These are phyloP conservation scores for Psilocybe tampanensis DNA, from an alignment of 768 basidiomycete species.

Conservation along the genomic window DNA sequence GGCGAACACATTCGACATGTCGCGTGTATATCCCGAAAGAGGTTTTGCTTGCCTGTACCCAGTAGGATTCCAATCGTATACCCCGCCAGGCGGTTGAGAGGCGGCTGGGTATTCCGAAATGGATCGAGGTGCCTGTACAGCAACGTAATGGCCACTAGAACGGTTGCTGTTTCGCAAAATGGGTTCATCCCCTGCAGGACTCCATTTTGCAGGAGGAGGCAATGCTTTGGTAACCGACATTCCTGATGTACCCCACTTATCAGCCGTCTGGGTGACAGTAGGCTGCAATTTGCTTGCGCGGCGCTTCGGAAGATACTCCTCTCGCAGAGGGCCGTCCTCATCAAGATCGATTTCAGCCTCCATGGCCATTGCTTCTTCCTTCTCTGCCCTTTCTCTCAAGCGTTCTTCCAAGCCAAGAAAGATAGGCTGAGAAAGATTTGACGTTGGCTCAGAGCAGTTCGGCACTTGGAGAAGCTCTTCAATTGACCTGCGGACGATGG, in stretches of 20 bases:
- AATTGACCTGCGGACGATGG: constrained; percentile 66
- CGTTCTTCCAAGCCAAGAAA: constrained; percentile 76
- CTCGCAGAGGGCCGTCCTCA: constrained; percentile 79
- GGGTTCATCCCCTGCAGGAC: constrained; percentile 79
- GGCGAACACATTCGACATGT: constrained; percentile 33
- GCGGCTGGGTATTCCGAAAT: constrained; percentile 37
- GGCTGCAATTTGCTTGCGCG: constrained; percentile 42
- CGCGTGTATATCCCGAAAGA: constrained; percentile 40
- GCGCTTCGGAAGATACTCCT: constrained; percentile 79
- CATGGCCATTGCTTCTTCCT: constrained; percentile 39
- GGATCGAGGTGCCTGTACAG: constrained; percentile 55
- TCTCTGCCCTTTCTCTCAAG: constrained; percentile 51
- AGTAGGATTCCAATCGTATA: constrained; percentile 42
- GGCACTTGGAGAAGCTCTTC: constrained; percentile 68
- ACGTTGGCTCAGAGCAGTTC: constrained; percentile 27
- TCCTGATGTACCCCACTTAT: constrained; percentile 23
- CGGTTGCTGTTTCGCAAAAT: constrained; percentile 58
- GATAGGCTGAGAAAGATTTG: constrained; percentile 56
- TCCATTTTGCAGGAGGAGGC: constrained; percentile 82
- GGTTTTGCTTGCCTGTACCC: constrained; percentile 39
- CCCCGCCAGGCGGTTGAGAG: constrained; percentile 36
- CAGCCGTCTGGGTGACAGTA: constrained; percentile 10
- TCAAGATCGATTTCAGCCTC: constrained; percentile 80
- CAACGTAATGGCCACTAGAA: constrained; percentile 60
- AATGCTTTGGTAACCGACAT: constrained; percentile 36